Evolutionary conservation across 2,329 filamentous ascomycete genomes (phyloP), one percentile per base, ranked within the genome.

Genomic region (Sporothrix brasiliensis): DNA sequence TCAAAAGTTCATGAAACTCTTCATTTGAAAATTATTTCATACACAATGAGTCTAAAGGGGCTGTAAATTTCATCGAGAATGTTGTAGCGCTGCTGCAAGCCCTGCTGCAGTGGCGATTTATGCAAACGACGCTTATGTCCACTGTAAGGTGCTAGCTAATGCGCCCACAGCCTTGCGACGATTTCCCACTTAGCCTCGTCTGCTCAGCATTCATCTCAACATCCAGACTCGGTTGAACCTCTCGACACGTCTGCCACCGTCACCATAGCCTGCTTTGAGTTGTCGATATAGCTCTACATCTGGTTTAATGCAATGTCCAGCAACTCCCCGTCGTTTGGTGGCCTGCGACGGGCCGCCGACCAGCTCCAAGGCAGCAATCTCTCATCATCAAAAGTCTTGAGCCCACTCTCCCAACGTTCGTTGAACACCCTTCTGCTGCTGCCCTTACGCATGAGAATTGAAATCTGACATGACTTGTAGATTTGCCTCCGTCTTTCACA

Each of bases 401-500:
- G 19, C 50, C 67, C 67, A 4, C 52, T 71, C 3, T 67, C 53
- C 3, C 41, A 49, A 30, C 52, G 70, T 71, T 34, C 10, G 69
- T 68, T 7, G 4, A 30, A 11, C 14, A 2, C 14, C 14, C 2
- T 21, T 49, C 27, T 39, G 27, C 10, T 19, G 13, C 19, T 10
- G 14, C 3, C 3, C 9, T 9, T 14, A 10, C 5, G 0, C 1
- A 14, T n/a, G 5, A 1, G 14, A 10, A 13, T 41, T 24, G 7
- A 53, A 9, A 5, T 24, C 58, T 44, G 11, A 47, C 13, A 7
- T 11, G 1, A 16, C 9, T 0, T 2, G 7, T 19, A 73, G 72
- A 68, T 19, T 27, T 73, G 5, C 72, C 73, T 4, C 19, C 60
- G 0, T 44, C 53, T 0, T 73, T 70, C 11, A 72, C 72, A 21